Conservation (phyloP, 2,329 filamentous ascomycete genomes). For the Ophiosphaerella narmari region DNA sequence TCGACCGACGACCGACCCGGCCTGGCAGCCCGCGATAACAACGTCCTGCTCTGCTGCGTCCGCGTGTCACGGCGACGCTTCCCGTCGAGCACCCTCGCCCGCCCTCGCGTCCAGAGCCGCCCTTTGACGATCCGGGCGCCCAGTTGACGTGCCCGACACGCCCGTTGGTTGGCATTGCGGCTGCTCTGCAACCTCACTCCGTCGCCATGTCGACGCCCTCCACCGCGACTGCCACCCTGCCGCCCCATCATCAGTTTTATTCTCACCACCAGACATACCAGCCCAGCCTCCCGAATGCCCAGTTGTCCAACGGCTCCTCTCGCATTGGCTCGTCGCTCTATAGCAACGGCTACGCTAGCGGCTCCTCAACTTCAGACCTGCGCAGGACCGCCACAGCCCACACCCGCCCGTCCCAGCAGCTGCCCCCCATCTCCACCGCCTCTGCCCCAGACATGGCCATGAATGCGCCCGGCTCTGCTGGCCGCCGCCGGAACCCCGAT, state of each 20-base stretch:
- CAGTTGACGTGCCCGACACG: constrained; percentile 8
- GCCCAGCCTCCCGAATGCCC: constrained; percentile 41
- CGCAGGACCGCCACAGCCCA: constrained; percentile 43
- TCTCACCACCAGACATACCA: constrained; percentile 47
- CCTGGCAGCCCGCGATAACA: constrained; percentile 29
- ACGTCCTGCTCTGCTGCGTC: constrained; percentile 18
- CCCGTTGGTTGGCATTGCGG: background rate
- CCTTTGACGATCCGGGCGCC: constrained; percentile 12
- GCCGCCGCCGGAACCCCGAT: constrained; percentile 40
- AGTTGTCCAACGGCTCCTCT: constrained; percentile 36
- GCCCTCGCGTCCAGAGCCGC: constrained; percentile 9
- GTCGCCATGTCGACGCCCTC: constrained; percentile 50
- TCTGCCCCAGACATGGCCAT: constrained; percentile 33
- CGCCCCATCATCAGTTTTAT: constrained; percentile 48
- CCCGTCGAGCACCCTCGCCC: constrained; percentile 11
- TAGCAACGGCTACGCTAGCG: constrained; percentile 43
- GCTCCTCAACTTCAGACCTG: constrained; percentile 42
- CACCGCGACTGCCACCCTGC: constrained; percentile 49
- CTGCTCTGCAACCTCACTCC: constrained; percentile 35
- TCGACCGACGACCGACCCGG: constrained; percentile 18
- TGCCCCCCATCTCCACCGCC: constrained; percentile 31
- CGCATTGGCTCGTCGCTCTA: constrained; percentile 45
- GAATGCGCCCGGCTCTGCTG: constrained; percentile 17
- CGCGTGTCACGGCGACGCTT: constrained; percentile 18
- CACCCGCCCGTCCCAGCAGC: constrained; percentile 37